Base-by-base conservation (phyloP, 177 flowering plant genomes). In the Vitis hybrid region DNA sequence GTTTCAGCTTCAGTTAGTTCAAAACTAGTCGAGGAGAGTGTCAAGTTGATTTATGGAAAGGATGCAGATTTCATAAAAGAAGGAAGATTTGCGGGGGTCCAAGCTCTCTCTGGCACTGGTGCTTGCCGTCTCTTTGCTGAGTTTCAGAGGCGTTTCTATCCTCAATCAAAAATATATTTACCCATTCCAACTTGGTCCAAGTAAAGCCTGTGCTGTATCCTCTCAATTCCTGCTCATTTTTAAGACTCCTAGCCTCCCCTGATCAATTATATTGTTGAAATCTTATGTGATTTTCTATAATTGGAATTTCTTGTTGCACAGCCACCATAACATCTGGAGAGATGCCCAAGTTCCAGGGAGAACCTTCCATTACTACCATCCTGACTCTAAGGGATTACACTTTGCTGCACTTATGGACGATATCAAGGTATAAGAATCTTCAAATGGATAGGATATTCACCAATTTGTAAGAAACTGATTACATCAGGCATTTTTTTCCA, bases 121-220 rank as follows among this genome's bases (percentile, higher is more conserved):
- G 84, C 84, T 6, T 81, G 84, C 50, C 82, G 80, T 15, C 82
- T 78, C 58, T 81, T 81, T 76, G 84, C 84, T n/a, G 82, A 81
- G 58, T 74, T 81, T 35, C 84, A 81, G 68, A 68, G 64, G 57
- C 78, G 76, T 19, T 78, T 81, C 64, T 56, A 69, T 61, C 82
- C 80, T 17, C 64, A 74, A 5, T 76, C 80, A 46, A 63, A n/a
- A 7, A 74, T 81, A 12, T 81, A 73, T 66, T 65, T 81, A 8
- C 80, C 84, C 15, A 55, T 69, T 27, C 80, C 82, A 60, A 81
- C 84, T 56, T 81, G 84, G 84, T 76, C 84, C 62, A 78, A 76
- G 84, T 81, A 76, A 56, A 35, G 67, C 19, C 14, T 52, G 7
- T 56, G 24, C 13, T 12, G 5, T 30, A 49, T 62, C 21, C n/a